phyloP scores from a whole-genome alignment of 2,329 filamentous ascomycete genomes.

The Scedosporium aurantiacum region DNA sequence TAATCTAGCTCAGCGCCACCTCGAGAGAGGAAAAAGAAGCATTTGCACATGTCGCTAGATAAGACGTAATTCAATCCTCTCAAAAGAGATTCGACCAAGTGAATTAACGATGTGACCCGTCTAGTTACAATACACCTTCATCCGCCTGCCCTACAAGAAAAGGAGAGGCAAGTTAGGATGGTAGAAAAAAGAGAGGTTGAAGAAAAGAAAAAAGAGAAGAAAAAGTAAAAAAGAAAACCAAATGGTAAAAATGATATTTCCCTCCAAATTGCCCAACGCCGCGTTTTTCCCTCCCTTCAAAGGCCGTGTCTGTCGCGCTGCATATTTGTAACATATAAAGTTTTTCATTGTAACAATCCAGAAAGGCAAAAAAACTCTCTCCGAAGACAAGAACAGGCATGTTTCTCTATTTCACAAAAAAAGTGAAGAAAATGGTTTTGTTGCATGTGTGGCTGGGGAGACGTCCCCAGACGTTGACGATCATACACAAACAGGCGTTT shows the following conservation, averaged over 20 bases:
- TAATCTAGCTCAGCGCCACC: not conserved
- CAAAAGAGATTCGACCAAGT: not conserved
- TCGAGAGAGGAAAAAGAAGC: not conserved
- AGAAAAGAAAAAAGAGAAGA: not conserved
- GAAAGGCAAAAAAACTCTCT: not conserved
- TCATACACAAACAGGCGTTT: not conserved
- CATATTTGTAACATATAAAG: not conserved
- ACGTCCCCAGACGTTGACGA: not conserved
- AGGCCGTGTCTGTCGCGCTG: slow-evolving; percentile 3
- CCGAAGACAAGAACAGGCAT: not conserved
- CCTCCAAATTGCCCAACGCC: slow-evolving; percentile 1
- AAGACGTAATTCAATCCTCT: not conserved
- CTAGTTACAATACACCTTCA: slow-evolving; percentile 2
- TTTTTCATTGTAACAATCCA: not conserved
- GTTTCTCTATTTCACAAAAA: not conserved
- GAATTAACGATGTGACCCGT: not conserved
- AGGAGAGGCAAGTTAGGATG: not conserved
- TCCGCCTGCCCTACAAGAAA: not conserved
- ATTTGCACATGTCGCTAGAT: not conserved
- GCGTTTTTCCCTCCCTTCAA: not conserved
- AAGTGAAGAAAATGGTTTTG: not conserved
- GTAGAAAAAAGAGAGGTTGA: not conserved
- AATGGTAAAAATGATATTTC: not conserved
- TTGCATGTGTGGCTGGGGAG: not conserved
- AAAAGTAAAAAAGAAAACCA: not conserved